These are phyloP conservation scores for Lindgomyces ingoldianus DNA, from an alignment of 495 filamentous ascomycete species.

Conservation along the genomic window DNA sequence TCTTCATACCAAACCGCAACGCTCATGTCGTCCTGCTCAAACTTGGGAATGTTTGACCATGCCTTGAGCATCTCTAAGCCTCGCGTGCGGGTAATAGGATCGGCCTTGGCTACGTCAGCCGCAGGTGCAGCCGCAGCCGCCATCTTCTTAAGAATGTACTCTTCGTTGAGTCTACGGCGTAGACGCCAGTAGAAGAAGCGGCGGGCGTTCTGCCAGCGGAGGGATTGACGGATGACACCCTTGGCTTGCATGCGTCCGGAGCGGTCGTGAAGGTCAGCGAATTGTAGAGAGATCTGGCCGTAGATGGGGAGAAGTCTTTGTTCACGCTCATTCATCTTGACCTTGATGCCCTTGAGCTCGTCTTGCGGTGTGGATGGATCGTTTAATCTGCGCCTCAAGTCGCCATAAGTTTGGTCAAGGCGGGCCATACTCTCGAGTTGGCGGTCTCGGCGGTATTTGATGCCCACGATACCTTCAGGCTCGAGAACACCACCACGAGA, in stretches of 20 bases:
- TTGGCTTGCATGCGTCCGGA: conserved; percentile 98
- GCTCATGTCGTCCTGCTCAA: conserved; percentile 73
- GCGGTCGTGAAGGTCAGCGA: conserved; percentile 95
- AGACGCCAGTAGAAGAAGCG: conserved; percentile 99
- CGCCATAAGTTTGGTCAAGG: conserved; percentile 78
- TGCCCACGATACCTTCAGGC: conserved; percentile 95
- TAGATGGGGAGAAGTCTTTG: conserved; percentile 88
- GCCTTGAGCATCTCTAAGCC: conserved; percentile 71
- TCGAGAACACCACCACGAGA: conserved; percentile 95
- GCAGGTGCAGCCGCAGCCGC: conserved; percentile 50
- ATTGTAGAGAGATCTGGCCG: conserved; percentile 87
- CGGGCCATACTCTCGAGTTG: conserved; percentile 98
- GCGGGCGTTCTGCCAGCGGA: conserved; percentile 85
- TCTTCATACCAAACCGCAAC: conserved; percentile 98
- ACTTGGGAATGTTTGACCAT: conserved; percentile 73
- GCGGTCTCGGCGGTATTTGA: conserved; percentile 97
- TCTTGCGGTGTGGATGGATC: conserved; percentile 70
- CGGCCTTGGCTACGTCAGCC: conserved; percentile 43
- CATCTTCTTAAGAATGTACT: conserved; percentile 91
- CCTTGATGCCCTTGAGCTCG: conserved; percentile 74
- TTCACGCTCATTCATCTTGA: conserved; percentile 84
- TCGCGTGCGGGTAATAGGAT: conserved; percentile 53
- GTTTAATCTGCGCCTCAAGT: conserved; percentile 73
- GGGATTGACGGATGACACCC: conserved; percentile 78
- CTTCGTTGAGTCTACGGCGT: conserved; percentile 93